Evolutionary conservation across 1,284 basidiomycete species (phyloP).

Genomic region (Pseudozyma sp.): DNA sequence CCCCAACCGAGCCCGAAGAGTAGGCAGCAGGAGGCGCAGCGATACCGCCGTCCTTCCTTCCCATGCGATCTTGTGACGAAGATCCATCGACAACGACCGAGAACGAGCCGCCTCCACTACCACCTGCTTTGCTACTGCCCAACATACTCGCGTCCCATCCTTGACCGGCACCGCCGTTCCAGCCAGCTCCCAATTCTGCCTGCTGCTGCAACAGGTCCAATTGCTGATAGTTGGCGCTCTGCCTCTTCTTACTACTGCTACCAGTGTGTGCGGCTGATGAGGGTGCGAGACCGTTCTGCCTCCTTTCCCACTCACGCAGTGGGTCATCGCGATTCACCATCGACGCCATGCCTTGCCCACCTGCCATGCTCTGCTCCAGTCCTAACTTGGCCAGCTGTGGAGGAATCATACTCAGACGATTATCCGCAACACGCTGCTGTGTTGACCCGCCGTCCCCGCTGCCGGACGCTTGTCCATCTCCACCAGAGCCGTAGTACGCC

Average conservation of each 20-base stretch:
- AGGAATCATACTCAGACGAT: slow-evolving; percentile 83
- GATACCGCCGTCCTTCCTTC: slow-evolving; percentile 22
- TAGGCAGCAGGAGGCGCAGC: slow-evolving; percentile 44
- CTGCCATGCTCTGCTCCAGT: slow-evolving; percentile 51
- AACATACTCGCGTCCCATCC: slow-evolving; percentile 27
- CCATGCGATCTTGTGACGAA: slow-evolving; percentile 8
- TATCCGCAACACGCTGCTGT: slow-evolving; percentile 21
- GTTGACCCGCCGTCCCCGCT: slow-evolving; percentile 2
- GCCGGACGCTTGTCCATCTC: slow-evolving; percentile 4
- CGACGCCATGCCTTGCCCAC: slow-evolving; percentile 56
- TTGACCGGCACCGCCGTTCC: slow-evolving; percentile 13
- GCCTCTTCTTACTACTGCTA: slow-evolving; percentile 40
- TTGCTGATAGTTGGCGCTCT: slow-evolving; percentile 47
- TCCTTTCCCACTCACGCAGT: slow-evolving; percentile 71
- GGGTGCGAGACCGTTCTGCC: slow-evolving; percentile 71
- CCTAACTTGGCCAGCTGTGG: slow-evolving; percentile 77
- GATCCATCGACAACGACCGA: slow-evolving; percentile 41
- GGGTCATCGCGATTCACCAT: slow-evolving; percentile 64
- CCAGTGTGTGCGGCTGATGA: slow-evolving; percentile 31
- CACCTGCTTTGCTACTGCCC: neutral
- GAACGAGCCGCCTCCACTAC: slow-evolving; percentile 26
- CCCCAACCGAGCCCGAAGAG: slow-evolving; percentile 10
- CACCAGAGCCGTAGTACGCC: slow-evolving; percentile 27
- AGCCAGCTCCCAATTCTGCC: slow-evolving; percentile 36
- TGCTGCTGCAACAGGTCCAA: slow-evolving; percentile 55